These are phyloP conservation scores for Dryas integrifolia DNA, from an alignment of 331 rosid genomes.

Conservation along the genomic window DNA sequence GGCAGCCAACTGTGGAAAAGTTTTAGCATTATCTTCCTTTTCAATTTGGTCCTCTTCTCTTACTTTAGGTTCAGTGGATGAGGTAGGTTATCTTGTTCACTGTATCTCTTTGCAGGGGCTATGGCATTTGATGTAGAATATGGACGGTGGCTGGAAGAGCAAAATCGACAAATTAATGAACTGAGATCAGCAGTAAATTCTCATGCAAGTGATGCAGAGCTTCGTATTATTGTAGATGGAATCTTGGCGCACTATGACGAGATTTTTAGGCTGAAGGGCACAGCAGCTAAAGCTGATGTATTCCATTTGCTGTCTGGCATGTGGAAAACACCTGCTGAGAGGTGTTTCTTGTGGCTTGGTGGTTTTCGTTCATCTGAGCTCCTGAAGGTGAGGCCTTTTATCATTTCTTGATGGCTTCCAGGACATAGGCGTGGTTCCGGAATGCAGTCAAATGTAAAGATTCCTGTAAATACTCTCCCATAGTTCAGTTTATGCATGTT, in stretches of 20 bases:
- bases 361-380: conserved; percentile 97
- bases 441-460: neutral
- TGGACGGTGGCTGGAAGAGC: conserved; percentile 96
- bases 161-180: conserved; percentile 83
- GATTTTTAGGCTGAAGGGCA: conserved; percentile 71
- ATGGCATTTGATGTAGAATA: conserved; percentile 95
- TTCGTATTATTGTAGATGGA: conserved; percentile 86
- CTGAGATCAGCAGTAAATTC: conserved; percentile 92
- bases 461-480: neutral
- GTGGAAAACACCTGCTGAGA: conserved; percentile 99
- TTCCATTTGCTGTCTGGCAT: conserved; percentile 97
- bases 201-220: conserved; percentile 97
- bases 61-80: conserved; percentile 12
- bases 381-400: conserved; percentile 64
- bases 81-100: conserved; percentile 24
- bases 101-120: conserved; percentile 65
- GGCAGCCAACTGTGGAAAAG: too few species aligned
- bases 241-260: conserved; percentile 85
- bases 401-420: conserved; percentile 20
- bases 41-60: conserved; percentile 17
- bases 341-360: conserved; percentile 98
- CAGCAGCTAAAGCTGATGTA: conserved; percentile 94
- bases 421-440: conserved; percentile 7
- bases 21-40: neutral
- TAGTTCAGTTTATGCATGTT: neutral